Percentiles rank a stretch among this genome's conserved stretches.
phyloP scores from a whole-genome alignment of 2,329 filamentous ascomycete species.

The Furcasterigmium furcatum region DNA sequence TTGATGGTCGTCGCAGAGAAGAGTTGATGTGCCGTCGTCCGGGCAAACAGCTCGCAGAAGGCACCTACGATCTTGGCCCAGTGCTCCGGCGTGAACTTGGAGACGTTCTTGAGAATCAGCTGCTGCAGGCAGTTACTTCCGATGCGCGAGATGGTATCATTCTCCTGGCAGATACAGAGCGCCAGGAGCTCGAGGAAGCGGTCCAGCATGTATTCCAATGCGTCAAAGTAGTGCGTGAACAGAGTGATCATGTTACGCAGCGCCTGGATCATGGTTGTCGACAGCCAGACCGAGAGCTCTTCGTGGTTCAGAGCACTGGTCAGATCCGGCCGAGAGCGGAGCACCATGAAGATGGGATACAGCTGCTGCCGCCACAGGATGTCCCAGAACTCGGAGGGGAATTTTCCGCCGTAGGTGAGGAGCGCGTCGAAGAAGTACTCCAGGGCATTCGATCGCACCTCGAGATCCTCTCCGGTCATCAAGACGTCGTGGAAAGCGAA shows the following conservation, averaged over 20 bases:
- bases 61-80: constrained; percentile 94
- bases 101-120: constrained; percentile 92
- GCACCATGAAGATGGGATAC: constrained; percentile 97
- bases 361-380: constrained; percentile 95
- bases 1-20: constrained; percentile 76
- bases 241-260: constrained; percentile 97
- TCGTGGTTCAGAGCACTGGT: constrained; percentile 93
- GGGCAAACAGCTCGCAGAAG: constrained; percentile 92
- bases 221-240: constrained; percentile 97
- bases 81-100: constrained; percentile 81
- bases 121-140: constrained; percentile 98
- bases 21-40: constrained; percentile 90
- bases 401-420: constrained; percentile 84
- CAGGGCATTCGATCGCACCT: constrained; percentile 85
- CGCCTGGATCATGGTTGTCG: constrained; percentile 98
- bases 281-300: constrained; percentile 96
- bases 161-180: constrained; percentile 97
- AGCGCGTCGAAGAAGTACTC: constrained; percentile 97
- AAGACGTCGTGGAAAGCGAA: constrained; percentile 98
- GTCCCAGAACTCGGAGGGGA: constrained; percentile 95
- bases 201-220: constrained; percentile 95
- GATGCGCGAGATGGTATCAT: constrained; percentile 96
- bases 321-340: constrained; percentile 96
- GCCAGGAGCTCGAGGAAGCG: constrained; percentile 93
- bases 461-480: constrained; percentile 98